Evolutionary conservation across 2,329 filamentous ascomycete species (phyloP), one percentile per base, ranked within the genome.

Genomic region (Aspergillus pseudonomiae): DNA sequence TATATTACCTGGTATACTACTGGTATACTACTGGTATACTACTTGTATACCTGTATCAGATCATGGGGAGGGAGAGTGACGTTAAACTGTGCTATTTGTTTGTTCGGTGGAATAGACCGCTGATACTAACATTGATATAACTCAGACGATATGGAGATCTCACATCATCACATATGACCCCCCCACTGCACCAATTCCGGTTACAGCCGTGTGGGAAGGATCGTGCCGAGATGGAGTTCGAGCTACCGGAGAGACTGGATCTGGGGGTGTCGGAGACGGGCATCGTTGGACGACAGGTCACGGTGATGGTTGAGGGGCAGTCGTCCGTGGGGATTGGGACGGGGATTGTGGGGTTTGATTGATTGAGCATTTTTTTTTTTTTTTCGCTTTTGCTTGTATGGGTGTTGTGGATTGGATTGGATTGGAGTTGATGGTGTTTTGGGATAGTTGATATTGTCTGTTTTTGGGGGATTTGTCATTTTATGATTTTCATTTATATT

Each of bases 341-440:
- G 41, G 75, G 75, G 9, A 68, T 78, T 52, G 72, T 78, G 50
- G 76, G 76, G 24, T 77, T 70, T 68, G 75, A 78, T 59, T 78
- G 55, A 68, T 57, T 41, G 39, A 41, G 7, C 59, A 57, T 50
- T 11, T 14, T 39, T 6, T 11, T 32, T 32, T 32, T 32, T 32
- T 12, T 43, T 55, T 24, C 39, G 39, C 19, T 46, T 58, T 34
- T 34, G 32, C 32, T 34, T 34, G 16, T 39, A 2, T 39, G 34
- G 14, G 34, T 39, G 14, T 39, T 39, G 10, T 39, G 34, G 14
- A 16, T 6, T 39, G 34, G 34, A 39, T 39, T 16, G 34, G 34
- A 39, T 39, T 39, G 39, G 41, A n/a, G 30, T 30, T n/a, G 7
- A 26, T 59, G 21, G 10, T 11, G 21, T n/a, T 54, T 9, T 10